Percentiles rank a stretch among this genome's conserved stretches.
phyloP scores from a whole-genome alignment of 805 yeast genomes.

The Lipomyces japonicus region DNA sequence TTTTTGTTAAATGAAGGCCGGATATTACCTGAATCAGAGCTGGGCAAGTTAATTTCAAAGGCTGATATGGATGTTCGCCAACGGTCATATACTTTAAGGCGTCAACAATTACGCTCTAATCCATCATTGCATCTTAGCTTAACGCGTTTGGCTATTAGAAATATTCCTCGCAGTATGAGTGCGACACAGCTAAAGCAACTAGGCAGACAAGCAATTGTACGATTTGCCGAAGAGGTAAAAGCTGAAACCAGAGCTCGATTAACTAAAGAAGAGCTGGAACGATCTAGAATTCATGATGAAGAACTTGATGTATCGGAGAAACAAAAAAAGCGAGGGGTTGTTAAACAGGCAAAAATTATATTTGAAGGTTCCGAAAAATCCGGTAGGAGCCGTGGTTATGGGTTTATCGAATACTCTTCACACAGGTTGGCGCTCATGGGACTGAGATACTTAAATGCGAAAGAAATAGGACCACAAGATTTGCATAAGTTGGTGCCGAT shows the following conservation, averaged over 20 bases:
- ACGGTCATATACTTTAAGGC: slow-evolving; percentile 78
- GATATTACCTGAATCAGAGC: slow-evolving; percentile 71
- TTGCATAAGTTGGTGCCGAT: slow-evolving; percentile 43
- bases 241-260: slow-evolving; percentile 73
- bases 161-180: slow-evolving; percentile 87
- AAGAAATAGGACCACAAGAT: slow-evolving; percentile 51
- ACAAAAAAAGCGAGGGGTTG: slow-evolving; percentile 81
- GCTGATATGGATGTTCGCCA: slow-evolving; percentile 85
- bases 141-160: slow-evolving; percentile 91
- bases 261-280: slow-evolving; percentile 78
- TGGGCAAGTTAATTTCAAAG: slow-evolving; percentile 63
- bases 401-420: slow-evolving; percentile 88
- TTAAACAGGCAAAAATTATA: slow-evolving; percentile 86
- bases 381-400: slow-evolving; percentile 96
- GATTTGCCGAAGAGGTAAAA: slow-evolving; percentile 86
- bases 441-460: slow-evolving; percentile 93
- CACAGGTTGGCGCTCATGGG: slow-evolving; percentile 94
- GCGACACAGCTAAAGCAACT: slow-evolving; percentile 84
- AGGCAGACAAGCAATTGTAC: slow-evolving; percentile 91
- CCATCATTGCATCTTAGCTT: slow-evolving; percentile 89
- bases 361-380: slow-evolving; percentile 89
- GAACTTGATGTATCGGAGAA: slow-evolving; percentile 52
- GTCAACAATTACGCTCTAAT: slow-evolving; percentile 83
- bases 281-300: slow-evolving; percentile 70
- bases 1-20: slow-evolving; percentile 92